These are phyloP conservation scores for Tetracladium maxilliforme DNA, from an alignment of 2,329 filamentous ascomycete genomes.

Conservation along the genomic window DNA sequence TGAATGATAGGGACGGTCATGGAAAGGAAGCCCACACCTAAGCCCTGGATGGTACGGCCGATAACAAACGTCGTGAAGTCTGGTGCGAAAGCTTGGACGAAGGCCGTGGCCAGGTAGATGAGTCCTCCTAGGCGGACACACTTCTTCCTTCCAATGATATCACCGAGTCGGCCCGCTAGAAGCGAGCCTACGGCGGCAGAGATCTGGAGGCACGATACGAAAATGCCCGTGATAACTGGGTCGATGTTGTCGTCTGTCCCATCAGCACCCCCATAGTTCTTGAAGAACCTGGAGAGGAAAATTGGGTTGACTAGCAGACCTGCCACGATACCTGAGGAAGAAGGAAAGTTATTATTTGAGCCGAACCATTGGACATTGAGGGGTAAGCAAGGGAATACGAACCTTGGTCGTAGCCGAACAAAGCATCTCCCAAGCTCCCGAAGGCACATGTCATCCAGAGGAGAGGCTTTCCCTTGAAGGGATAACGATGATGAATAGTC, in stretches of 20 bases:
- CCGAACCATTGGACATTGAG: too few relatives aligned
- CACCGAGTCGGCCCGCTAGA: slow-evolving; percentile 17
- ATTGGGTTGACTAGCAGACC: slow-evolving; percentile 21
- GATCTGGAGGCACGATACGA: slow-evolving; percentile 18
- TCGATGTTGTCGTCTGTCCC: slow-evolving; percentile 14
- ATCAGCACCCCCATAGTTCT: slow-evolving; percentile 18
- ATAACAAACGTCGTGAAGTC: slow-evolving; percentile 16
- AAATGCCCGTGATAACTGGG: slow-evolving; percentile 21
- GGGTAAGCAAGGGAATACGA: slow-evolving; percentile 3
- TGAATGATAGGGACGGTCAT: slow-evolving; percentile 20
- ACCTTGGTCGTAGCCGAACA: slow-evolving; percentile 26
- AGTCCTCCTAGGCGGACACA: slow-evolving; percentile 19
- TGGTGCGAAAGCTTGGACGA: slow-evolving; percentile 20
- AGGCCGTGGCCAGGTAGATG: slow-evolving; percentile 20
- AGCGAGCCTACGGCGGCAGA: slow-evolving; percentile 18
- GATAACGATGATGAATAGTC: slow-evolving; percentile 18
- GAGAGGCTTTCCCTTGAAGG: slow-evolving; percentile 18
- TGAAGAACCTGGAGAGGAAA: slow-evolving; percentile 22
- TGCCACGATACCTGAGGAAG: slow-evolving; percentile 21
- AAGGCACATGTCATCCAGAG: slow-evolving; percentile 22
- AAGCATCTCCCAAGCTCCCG: slow-evolving; percentile 21
- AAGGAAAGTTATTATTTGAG: slow-evolving; percentile 2
- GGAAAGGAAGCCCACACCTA: slow-evolving; percentile 18
- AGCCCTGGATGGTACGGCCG: slow-evolving; percentile 17
- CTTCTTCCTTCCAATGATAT: slow-evolving; percentile 19